phyloP scores from a whole-genome alignment of 345 rosid species.

The Gossypium mustelinum region DNA sequence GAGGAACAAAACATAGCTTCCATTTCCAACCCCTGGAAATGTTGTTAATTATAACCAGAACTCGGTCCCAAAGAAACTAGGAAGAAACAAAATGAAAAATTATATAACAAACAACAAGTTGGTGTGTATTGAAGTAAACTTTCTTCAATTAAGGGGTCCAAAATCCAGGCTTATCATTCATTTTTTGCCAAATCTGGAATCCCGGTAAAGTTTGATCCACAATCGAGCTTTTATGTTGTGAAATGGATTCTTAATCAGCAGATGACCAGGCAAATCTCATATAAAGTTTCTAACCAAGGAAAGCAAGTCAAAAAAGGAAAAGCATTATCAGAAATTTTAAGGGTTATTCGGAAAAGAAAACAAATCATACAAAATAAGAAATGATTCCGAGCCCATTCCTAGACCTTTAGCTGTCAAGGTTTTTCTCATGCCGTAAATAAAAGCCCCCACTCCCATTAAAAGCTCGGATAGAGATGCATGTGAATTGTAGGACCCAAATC shows the following conservation, averaged over 20 bases:
- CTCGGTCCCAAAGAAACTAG: too few relatives aligned
- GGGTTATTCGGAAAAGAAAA: background rate
- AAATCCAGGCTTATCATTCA: background rate
- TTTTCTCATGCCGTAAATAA: constrained; percentile 1
- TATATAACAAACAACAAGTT: too few relatives aligned
- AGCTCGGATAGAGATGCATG: background rate
- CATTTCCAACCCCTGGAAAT: too few relatives aligned
- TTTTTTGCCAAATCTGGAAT: background rate
- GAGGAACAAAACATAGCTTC: too few relatives aligned
- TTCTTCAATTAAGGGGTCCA: background rate
- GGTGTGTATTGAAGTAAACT: background rate
- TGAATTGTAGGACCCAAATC: constrained; percentile 22
- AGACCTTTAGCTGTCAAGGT: background rate
- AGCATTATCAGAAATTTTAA: too few relatives aligned
- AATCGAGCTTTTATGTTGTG: background rate
- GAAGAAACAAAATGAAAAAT: too few relatives aligned
- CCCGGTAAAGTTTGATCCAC: background rate
- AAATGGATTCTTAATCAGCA: background rate
- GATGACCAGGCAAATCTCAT: background rate
- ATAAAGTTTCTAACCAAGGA: background rate
- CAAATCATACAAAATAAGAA: background rate
- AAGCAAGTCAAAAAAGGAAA: background rate
- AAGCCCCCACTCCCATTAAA: constrained; percentile 21
- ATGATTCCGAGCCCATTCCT: background rate
- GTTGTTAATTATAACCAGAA: too few relatives aligned